Evolutionary conservation across 2,329 filamentous ascomycete genomes (phyloP), one percentile per base, ranked within the genome.

Genomic region (Ophiostoma tasmaniense): DNA sequence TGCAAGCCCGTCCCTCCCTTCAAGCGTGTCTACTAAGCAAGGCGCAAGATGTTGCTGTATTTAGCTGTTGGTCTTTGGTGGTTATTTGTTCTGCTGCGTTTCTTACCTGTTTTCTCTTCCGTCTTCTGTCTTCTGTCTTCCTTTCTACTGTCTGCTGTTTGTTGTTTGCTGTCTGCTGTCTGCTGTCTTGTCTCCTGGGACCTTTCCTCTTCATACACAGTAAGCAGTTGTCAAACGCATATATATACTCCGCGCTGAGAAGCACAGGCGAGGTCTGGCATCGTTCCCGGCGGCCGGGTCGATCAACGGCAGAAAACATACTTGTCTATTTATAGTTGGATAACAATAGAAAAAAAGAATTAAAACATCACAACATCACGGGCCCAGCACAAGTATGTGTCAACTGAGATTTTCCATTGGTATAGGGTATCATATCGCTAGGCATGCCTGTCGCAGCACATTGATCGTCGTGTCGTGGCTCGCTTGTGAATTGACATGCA

Each of bases 1-100:
- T 98, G 95, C 89, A 93, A 95, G 86, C 83, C 92, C 73, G 92
- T 99, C 71, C 93, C 94, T 75, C 95, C 95, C 64, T 97, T 98
- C 87, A 97, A 97, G 88, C 87, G 91, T 84, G 90, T 90, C 76
- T 93, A 94, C 82, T 94, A 92, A 81, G 39, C 50, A 25, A 22
- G 59, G n/a, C n/a, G n/a, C 28, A 39, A 22, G 10, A 14, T 22
- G 25, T 28, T 69, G 14, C 17, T 28, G 6, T 28, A 22, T 66
- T 37, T 62, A 30, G 62, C 50, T 68, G 28, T 66, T 17, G 33
- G 33, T 42, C 42, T 28, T 65, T 45, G 8, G 17, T 45, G 42
- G 17, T 28, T 22, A 8, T 33, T 25, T 50, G 45, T 20, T 22
- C 17, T 50, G 17, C 5, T 55, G 22, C n/a, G 17, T 25, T 55